These are phyloP conservation scores for Melanogaster broomeanus DNA, from an alignment of 768 basidiomycete genomes.

Conservation along the genomic window DNA sequence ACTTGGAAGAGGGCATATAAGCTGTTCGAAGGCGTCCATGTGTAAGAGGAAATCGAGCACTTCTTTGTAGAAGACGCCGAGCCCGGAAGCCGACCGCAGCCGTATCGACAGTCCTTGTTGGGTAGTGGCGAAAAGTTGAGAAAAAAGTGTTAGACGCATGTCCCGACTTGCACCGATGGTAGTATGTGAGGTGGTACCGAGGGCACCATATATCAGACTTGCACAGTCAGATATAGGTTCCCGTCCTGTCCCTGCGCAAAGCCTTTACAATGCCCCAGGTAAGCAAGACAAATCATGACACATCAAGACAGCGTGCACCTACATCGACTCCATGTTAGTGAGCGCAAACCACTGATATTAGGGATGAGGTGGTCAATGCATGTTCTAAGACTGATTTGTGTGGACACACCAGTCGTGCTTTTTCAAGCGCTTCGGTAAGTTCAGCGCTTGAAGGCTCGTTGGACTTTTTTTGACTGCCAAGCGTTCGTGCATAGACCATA, in stretches of 20 bases:
- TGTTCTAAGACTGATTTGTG: constrained; percentile 3
- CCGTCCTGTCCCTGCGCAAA: constrained; percentile 45
- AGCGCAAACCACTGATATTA: constrained; percentile 40
- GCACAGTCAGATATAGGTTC: constrained; percentile 38
- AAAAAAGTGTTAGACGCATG: constrained; percentile 38
- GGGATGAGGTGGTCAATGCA: constrained; percentile 16
- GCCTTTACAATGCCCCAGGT: constrained; percentile 26
- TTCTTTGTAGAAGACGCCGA: constrained; percentile 37
- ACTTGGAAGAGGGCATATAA: constrained; percentile 42
- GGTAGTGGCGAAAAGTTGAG: constrained; percentile 36
- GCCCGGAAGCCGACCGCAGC: constrained; percentile 24
- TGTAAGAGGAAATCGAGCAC: constrained; percentile 32
- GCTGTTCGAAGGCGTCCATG: constrained; percentile 39
- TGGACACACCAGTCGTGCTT: constrained; percentile 39
- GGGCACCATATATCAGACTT: constrained; percentile 29
- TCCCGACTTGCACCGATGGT: constrained; percentile 30
- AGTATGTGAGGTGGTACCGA: constrained; percentile 27
- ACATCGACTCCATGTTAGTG: constrained; percentile 43
- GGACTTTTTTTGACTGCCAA: constrained; percentile 31
- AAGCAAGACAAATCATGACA: not conserved
- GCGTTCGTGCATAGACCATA: constrained; percentile 30
- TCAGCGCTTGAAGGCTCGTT: constrained; percentile 29
- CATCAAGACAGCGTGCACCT: constrained; percentile 3
- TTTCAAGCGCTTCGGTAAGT: constrained; percentile 34
- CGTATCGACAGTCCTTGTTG: constrained; percentile 34